Evolutionary conservation across 2,329 filamentous ascomycete genomes (phyloP).

Genomic region (Orbilia oligospora): DNA sequence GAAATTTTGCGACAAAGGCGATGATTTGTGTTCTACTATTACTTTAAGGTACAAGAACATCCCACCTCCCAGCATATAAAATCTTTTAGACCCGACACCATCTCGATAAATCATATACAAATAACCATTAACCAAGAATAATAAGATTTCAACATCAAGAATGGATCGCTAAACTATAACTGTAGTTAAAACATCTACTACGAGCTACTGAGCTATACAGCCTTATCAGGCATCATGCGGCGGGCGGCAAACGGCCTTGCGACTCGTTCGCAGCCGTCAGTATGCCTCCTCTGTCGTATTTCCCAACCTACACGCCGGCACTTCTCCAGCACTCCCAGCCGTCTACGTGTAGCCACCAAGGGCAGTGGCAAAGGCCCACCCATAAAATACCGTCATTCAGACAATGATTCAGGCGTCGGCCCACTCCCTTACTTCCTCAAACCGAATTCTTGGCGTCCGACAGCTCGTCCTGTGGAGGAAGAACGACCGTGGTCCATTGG

Average conservation of each 20-base stretch:
- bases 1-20: not conserved
- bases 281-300: constrained; percentile 49
- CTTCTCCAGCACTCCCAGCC: constrained; percentile 25
- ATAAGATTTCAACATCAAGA: not conserved
- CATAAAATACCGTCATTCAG: not conserved
- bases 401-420: not conserved
- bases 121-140: not conserved
- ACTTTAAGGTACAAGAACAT: too few relatives aligned
- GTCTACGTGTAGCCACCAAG: constrained; percentile 6
- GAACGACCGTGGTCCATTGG: constrained; percentile 46
- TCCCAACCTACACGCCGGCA: constrained; percentile 23
- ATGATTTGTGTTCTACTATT: not conserved
- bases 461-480: not conserved
- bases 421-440: constrained; percentile 10
- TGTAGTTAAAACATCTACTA: not conserved
- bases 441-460: not conserved
- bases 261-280: constrained; percentile 39
- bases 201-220: not conserved
- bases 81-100: too few relatives aligned
- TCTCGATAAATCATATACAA: not conserved
- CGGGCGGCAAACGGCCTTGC: constrained; percentile 43
- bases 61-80: too few relatives aligned
- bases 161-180: not conserved
- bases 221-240: constrained; percentile 18
- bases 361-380: not conserved